Conservation (phyloP, 2,329 filamentous ascomycete genomes). For the Gaeumannomyces sp. region DNA sequence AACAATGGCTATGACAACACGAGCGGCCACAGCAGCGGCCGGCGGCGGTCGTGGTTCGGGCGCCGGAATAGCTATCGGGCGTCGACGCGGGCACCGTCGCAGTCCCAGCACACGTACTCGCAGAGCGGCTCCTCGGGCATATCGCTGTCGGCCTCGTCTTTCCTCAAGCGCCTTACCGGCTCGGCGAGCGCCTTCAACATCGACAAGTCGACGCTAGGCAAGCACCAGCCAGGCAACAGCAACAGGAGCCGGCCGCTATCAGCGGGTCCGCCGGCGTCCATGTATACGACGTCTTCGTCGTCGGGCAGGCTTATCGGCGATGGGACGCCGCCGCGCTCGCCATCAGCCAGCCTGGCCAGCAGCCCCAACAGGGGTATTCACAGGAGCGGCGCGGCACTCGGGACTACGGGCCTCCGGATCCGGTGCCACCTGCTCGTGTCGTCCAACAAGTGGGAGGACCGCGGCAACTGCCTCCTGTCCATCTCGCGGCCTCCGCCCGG, state of each 20-base stretch:
- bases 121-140: constrained; percentile 56
- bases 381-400: constrained; percentile 36
- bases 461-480: constrained; percentile 76
- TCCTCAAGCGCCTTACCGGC: constrained; percentile 72
- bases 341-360: constrained; percentile 49
- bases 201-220: constrained; percentile 67
- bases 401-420: constrained; percentile 76
- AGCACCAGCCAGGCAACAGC: constrained; percentile 41
- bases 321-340: constrained; percentile 47
- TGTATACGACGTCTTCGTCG: constrained; percentile 53
- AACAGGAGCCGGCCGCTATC: constrained; percentile 29
- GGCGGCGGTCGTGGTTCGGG: constrained; percentile 52
- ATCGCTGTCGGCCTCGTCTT: constrained; percentile 62
- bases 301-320: constrained; percentile 29
- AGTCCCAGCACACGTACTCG: constrained; percentile 18
- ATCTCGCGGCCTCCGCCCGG: constrained; percentile 69
- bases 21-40: constrained; percentile 36
- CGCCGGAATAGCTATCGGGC: constrained; percentile 60
- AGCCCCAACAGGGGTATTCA: constrained; percentile 42
- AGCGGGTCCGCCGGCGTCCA: constrained; percentile 37
- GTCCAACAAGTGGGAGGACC: constrained; percentile 80
- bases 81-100: constrained; percentile 53
- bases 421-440: constrained; percentile 75
- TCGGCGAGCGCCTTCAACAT: constrained; percentile 69
- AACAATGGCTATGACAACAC: constrained; percentile 13